These are phyloP conservation scores for Ceratocystis cacaofunesta DNA, from an alignment of 2,329 filamentous ascomycete genomes.

Conservation along the genomic window DNA sequence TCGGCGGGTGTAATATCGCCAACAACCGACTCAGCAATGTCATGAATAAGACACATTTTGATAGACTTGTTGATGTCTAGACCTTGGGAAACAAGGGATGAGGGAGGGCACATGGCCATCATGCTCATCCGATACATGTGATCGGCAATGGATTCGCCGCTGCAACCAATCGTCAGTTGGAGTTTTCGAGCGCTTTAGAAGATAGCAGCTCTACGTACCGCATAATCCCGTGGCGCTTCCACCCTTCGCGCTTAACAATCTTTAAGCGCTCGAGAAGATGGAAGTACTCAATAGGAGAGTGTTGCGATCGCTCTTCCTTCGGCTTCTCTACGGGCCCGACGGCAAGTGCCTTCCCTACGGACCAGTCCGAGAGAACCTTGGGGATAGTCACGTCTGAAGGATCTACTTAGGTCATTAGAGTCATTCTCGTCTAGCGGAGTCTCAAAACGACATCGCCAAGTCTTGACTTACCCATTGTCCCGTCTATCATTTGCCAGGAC, in stretches of 20 bases:
- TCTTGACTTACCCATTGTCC: slow-evolving; percentile 1
- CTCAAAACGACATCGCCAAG: not conserved
- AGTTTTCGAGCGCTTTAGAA: not conserved
- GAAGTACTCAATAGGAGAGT: slow-evolving; percentile 71
- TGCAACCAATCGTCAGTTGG: slow-evolving; percentile 20
- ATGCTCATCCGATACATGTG: slow-evolving; percentile 99
- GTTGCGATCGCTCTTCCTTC: slow-evolving; percentile 44
- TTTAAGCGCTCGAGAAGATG: slow-evolving; percentile 89
- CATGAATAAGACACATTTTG: slow-evolving; percentile 90
- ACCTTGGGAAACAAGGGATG: slow-evolving; percentile 45
- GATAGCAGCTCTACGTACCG: slow-evolving; percentile 27
- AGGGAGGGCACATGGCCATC: slow-evolving; percentile 81
- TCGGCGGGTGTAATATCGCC: slow-evolving; percentile 95
- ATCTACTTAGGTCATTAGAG: slow-evolving; percentile 17
- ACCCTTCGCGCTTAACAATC: slow-evolving; percentile 91
- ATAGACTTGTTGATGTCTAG: slow-evolving; percentile 75
- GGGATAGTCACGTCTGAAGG: slow-evolving; percentile 20
- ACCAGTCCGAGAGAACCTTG: slow-evolving; percentile 20
- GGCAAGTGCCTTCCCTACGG: slow-evolving; percentile 19
- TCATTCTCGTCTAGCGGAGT: too few species aligned
- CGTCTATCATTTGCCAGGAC: not conserved
- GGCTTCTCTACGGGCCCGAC: slow-evolving; percentile 23
- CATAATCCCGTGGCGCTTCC: slow-evolving; percentile 71
- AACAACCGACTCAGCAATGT: slow-evolving; percentile 95
- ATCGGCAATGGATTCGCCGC: slow-evolving; percentile 83